These are phyloP conservation scores for Picochlorum sp. DNA, from an alignment of 139 green algal genomes.

Conservation along the genomic window DNA sequence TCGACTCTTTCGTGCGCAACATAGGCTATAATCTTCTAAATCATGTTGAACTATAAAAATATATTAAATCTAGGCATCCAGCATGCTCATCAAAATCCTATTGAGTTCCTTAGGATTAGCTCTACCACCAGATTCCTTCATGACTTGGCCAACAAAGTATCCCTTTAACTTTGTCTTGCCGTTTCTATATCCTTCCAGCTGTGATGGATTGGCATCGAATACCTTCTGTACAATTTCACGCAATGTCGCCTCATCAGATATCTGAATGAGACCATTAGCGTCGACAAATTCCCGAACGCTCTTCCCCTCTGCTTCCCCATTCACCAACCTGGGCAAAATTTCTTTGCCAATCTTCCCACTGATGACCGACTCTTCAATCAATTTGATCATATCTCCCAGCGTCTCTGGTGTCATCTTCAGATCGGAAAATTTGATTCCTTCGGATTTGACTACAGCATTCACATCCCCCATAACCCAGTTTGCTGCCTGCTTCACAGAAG, in stretches of 20 bases:
- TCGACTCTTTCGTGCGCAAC: too few species aligned
- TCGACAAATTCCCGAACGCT: conserved; percentile 53
- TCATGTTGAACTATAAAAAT: not conserved
- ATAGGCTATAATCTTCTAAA: too few species aligned
- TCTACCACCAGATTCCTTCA: conserved; percentile 74
- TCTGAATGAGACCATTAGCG: conserved; percentile 64
- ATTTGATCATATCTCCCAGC: conserved; percentile 81
- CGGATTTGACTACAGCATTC: conserved; percentile 69
- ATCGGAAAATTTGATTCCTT: conserved; percentile 33
- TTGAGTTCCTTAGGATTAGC: conserved; percentile 76
- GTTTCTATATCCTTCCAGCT: conserved; percentile 68
- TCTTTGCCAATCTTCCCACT: conserved; percentile 97
- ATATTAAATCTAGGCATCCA: conserved; percentile 23
- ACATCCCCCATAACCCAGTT: conserved; percentile 96
- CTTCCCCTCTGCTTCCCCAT: conserved; percentile 41
- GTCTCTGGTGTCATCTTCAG: conserved; percentile 41
- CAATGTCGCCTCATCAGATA: conserved; percentile 70
- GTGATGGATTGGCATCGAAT: conserved; percentile 66
- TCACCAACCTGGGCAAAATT: conserved; percentile 71
- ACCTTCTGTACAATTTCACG: conserved; percentile 70
- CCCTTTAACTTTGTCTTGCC: conserved; percentile 84
- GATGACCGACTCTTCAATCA: conserved; percentile 85
- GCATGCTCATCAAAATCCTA: conserved; percentile 52
- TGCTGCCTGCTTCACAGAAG: conserved; percentile 69
- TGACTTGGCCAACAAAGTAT: conserved; percentile 78